These are phyloP conservation scores for Penicillium sp. DNA, from an alignment of 2,329 filamentous ascomycete genomes.

Conservation along the genomic window DNA sequence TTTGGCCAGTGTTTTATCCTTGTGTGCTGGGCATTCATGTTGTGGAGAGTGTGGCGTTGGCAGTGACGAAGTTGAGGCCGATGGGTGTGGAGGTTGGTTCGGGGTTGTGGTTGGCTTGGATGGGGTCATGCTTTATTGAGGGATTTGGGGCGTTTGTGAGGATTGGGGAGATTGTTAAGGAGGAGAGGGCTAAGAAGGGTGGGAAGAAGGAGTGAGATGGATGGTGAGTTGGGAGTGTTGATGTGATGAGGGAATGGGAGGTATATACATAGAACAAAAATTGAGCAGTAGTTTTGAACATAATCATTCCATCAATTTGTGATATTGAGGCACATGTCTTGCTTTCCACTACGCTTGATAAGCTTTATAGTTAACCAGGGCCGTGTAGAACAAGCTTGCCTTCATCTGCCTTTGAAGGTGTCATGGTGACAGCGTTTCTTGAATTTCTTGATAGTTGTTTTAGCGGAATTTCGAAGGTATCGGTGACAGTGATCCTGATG, in stretches of 20 bases:
- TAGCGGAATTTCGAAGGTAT: too few species aligned
- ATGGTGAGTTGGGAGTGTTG: background rate
- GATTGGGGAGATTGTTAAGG: conserved; percentile 52
- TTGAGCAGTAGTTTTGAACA: background rate
- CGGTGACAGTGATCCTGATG: too few species aligned
- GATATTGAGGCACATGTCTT: background rate
- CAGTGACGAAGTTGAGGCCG: conserved; percentile 52
- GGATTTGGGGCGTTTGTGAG: conserved; percentile 58
- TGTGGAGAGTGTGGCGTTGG: conserved; percentile 63
- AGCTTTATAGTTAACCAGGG: background rate
- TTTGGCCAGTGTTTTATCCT: conserved; percentile 65
- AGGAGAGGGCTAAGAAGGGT: conserved; percentile 44
- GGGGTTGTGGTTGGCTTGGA: conserved; percentile 61
- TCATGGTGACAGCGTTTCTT: background rate
- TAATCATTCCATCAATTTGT: background rate
- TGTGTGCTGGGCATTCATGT: conserved; percentile 70
- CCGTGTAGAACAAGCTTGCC: background rate
- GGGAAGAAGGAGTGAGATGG: conserved; percentile 33
- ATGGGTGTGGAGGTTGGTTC: conserved; percentile 60
- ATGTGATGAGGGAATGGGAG: background rate
- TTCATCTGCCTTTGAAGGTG: background rate
- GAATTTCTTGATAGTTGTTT: background rate
- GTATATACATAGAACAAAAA: background rate
- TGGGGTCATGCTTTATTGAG: conserved; percentile 59
- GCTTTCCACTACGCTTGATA: too few species aligned